Percentiles rank a stretch among this genome's conserved stretches.
Conservation (phyloP, 2,329 filamentous ascomycete genomes). For the Fusarium incarnatum region DNA sequence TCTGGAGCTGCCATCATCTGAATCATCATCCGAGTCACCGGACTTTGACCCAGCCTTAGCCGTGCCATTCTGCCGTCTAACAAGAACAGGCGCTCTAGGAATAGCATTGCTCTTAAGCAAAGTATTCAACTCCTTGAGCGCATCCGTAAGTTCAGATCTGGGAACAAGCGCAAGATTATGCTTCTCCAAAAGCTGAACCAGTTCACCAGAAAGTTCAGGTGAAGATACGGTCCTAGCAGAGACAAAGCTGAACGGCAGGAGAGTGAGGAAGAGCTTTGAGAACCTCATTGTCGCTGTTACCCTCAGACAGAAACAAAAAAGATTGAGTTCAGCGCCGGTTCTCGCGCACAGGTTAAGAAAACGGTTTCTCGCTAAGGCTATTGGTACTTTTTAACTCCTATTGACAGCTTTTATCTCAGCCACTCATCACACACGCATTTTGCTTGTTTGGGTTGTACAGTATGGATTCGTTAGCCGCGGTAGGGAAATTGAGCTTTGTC, state of each 20-base stretch:
- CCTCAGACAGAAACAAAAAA: not conserved
- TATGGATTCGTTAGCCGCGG: constrained; percentile 5
- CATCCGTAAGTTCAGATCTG: constrained; percentile 59
- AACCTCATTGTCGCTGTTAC: constrained; percentile 50
- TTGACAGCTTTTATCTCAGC: constrained; percentile 12
- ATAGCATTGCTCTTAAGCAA: constrained; percentile 51
- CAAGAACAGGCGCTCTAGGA: constrained; percentile 9
- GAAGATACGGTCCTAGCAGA: constrained; percentile 46
- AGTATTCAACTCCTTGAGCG: constrained; percentile 56
- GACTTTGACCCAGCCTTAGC: constrained; percentile 2
- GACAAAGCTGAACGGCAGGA: constrained; percentile 50
- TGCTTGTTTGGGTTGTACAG: not conserved
- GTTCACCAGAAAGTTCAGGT: constrained; percentile 50
- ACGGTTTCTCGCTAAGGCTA: not conserved
- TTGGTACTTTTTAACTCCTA: not conserved
- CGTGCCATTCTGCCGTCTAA: constrained; percentile 34
- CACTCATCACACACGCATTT: constrained; percentile 21
- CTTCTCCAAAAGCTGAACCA: constrained; percentile 56
- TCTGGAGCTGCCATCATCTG: not conserved
- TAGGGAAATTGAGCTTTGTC: constrained; percentile 21
- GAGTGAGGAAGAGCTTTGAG: constrained; percentile 50
- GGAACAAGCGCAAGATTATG: constrained; percentile 60
- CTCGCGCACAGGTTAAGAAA: not conserved
- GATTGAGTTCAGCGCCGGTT: not conserved
- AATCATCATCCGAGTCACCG: constrained; percentile 3